Evolutionary conservation across 805 yeast species (phyloP).

Genomic region (Kluyveromyces lactis): DNA sequence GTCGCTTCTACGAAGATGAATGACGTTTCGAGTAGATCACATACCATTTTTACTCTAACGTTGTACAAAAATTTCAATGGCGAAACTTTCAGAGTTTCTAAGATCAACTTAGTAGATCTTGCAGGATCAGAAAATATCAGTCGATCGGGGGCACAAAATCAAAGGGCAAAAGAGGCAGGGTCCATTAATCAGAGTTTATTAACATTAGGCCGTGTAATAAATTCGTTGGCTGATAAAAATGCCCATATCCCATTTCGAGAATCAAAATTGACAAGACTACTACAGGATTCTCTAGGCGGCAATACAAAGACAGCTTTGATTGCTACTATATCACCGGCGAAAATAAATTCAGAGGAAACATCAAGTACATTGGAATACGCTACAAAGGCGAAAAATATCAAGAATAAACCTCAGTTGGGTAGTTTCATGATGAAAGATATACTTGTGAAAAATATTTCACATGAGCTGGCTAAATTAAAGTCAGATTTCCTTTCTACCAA

Average conservation of each 20-base stretch:
- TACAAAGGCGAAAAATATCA: conserved; percentile 73
- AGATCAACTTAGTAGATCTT: conserved; percentile 82
- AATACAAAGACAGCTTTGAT: conserved; percentile 78
- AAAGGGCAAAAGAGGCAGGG: conserved; percentile 90
- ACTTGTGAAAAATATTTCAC: conserved; percentile 40
- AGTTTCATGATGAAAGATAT: conserved; percentile 47
- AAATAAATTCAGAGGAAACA: conserved; percentile 70
- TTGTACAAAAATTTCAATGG: conserved; percentile 43
- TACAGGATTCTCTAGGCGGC: conserved; percentile 83
- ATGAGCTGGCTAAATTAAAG: conserved; percentile 40
- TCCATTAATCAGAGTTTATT: conserved; percentile 81
- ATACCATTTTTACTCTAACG: conserved; percentile 62
- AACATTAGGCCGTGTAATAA: conserved; percentile 84
- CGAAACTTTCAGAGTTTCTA: conserved; percentile 48
- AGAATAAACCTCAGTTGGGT: conserved; percentile 61
- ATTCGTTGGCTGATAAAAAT: conserved; percentile 53
- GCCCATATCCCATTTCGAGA: conserved; percentile 81
- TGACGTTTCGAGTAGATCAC: conserved; percentile 67
- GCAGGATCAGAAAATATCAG: conserved; percentile 93
- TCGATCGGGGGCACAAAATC: conserved; percentile 79
- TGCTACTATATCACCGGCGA: conserved; percentile 83
- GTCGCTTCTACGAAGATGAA: conserved; percentile 71
- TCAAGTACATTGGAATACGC: conserved; percentile 83
- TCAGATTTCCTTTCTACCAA: conserved; percentile 57
- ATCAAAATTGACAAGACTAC: conserved; percentile 63